A percentile compares a stretch with the other conserved stretches of the same genome.
Conservation (phyloP, 192 early-diverging fungal genomes). For the Obelidium mucronatum region DNA sequence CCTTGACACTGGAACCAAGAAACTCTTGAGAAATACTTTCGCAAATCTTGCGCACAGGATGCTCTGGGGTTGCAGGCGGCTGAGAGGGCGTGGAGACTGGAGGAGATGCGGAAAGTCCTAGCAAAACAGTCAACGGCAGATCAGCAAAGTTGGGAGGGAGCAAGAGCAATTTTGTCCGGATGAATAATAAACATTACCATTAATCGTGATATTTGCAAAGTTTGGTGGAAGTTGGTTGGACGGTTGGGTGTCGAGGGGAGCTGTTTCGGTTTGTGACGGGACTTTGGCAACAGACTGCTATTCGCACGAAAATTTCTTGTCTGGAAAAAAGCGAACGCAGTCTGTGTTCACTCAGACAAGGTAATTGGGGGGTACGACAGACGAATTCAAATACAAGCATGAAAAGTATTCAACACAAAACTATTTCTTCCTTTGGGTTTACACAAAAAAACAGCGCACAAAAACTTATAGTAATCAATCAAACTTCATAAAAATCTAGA, state of each 20-base stretch:
- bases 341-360: neutral
- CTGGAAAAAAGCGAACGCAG: neutral
- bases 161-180: neutral
- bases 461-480: too few species aligned
- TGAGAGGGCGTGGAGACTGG: neutral
- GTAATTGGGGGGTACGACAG: too few species aligned
- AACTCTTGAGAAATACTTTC: neutral
- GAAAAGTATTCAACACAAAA: too few species aligned
- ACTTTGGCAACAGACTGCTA: slow-evolving; percentile 1
- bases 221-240: neutral
- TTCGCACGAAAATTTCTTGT: neutral
- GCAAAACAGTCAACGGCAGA: neutral
- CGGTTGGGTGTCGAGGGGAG: neutral
- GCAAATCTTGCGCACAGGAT: neutral
- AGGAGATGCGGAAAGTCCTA: neutral
- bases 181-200: neutral
- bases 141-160: neutral
- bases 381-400: too few species aligned
- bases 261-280: neutral
- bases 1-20: neutral
- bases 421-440: too few species aligned
- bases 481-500: too few species aligned
- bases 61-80: neutral
- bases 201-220: neutral
- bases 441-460: too few species aligned